These are phyloP conservation scores for Pyrus hybrid DNA, from an alignment of 331 rosid species.

Conservation along the genomic window DNA sequence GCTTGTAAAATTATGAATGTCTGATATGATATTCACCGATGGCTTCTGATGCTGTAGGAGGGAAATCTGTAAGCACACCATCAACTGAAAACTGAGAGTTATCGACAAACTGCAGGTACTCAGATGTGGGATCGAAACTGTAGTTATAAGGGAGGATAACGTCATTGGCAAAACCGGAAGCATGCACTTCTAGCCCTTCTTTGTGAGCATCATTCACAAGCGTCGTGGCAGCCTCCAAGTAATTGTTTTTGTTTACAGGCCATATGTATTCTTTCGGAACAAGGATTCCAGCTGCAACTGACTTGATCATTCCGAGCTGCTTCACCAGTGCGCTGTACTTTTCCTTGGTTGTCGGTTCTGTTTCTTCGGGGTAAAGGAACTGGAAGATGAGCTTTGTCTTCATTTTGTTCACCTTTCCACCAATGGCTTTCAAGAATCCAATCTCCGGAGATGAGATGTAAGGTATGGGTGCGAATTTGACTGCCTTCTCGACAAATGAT, in stretches of 20 bases:
- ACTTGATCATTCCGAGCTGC: slow-evolving; percentile 45
- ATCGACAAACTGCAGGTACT: slow-evolving; percentile 65
- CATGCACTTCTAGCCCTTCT: slow-evolving; percentile 74
- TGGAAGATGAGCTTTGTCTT: slow-evolving; percentile 56
- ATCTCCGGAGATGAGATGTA: slow-evolving; percentile 70
- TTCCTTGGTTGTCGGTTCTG: slow-evolving; percentile 54
- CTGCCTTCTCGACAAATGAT: slow-evolving; percentile 20
- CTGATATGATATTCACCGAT: slow-evolving; percentile 39
- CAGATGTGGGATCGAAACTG: slow-evolving; percentile 58
- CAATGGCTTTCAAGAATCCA: slow-evolving; percentile 57
- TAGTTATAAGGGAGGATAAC: slow-evolving; percentile 36
- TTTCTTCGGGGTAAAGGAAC: slow-evolving; percentile 28
- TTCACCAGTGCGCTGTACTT: slow-evolving; percentile 42
- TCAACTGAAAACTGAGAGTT: slow-evolving; percentile 59
- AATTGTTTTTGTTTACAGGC: slow-evolving; percentile 44
- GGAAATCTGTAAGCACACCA: slow-evolving; percentile 75
- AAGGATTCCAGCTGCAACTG: slow-evolving; percentile 68
- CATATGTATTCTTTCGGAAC: slow-evolving; percentile 66
- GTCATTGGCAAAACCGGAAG: slow-evolving; percentile 81
- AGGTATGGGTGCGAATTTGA: slow-evolving; percentile 12
- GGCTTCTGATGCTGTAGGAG: slow-evolving; percentile 65
- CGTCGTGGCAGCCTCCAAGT: slow-evolving; percentile 44
- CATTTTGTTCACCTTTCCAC: slow-evolving; percentile 27
- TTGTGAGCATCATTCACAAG: slow-evolving; percentile 78
- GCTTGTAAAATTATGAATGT: neutral